Conservation (phyloP, 164 flowering plant species). For the Brasenia schreberi region DNA sequence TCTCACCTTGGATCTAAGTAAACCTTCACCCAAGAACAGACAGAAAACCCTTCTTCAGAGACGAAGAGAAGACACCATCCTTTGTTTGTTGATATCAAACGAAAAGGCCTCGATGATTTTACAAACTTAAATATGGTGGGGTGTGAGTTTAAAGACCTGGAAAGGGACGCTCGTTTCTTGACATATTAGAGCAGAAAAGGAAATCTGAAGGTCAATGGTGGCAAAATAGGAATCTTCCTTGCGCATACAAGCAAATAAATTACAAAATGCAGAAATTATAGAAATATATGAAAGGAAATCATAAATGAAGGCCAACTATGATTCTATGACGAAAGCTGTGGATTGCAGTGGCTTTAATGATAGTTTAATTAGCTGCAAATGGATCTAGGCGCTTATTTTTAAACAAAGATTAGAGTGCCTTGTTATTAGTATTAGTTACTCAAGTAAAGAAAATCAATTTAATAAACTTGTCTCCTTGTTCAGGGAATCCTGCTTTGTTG, state of each 20-base stretch:
- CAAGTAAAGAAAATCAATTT: no score
- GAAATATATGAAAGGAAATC: not conserved
- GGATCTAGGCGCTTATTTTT: not conserved
- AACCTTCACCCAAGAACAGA: not conserved
- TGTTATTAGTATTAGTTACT: no score
- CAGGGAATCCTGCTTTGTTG: no score
- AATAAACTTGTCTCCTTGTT: no score
- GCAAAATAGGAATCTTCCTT: not conserved
- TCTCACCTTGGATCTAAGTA: not conserved
- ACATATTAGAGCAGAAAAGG: not conserved
- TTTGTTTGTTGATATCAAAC: not conserved
- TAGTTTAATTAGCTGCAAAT: no score
- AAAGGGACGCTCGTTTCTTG: not conserved
- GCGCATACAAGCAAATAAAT: not conserved
- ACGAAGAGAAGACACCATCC: not conserved
- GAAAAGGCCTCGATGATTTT: not conserved
- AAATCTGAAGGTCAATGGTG: conserved; percentile 12
- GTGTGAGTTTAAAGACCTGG: not conserved
- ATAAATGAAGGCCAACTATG: not conserved
- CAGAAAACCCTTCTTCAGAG: not conserved
- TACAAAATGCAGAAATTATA: not conserved
- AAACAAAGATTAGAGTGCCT: no score
- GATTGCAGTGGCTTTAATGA: not conserved
- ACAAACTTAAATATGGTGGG: not conserved
- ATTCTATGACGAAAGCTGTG: not conserved